These are phyloP conservation scores for Xylariaceae sp. DNA, from an alignment of 2,329 filamentous ascomycete genomes.

Conservation along the genomic window DNA sequence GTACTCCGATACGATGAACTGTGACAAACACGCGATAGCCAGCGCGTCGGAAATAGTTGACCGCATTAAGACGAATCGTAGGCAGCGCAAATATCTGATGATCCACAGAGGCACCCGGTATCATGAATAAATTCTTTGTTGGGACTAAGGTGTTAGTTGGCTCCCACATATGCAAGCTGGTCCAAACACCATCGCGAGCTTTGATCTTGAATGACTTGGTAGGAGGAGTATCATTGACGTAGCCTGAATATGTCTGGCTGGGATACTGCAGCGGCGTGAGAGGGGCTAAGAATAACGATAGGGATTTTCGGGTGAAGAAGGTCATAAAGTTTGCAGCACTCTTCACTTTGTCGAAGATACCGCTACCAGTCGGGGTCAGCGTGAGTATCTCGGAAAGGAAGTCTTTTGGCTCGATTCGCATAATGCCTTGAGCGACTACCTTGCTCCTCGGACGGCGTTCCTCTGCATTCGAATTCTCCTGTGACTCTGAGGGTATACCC, in stretches of 20 bases:
- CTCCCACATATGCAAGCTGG: conserved; percentile 64
- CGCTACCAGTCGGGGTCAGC: conserved; percentile 57
- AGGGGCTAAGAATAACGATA: conserved; percentile 61
- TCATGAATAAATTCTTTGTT: conserved; percentile 62
- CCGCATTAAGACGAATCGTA: conserved; percentile 67
- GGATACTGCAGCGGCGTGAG: conserved; percentile 64
- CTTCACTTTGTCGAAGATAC: conserved; percentile 50
- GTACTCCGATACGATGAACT: conserved; percentile 64
- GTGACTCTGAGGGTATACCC: conserved; percentile 33
- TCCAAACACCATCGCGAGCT: conserved; percentile 59
- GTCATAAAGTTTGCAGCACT: conserved; percentile 59
- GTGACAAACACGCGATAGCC: conserved; percentile 67
- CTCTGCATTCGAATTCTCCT: conserved; percentile 39
- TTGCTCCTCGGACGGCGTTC: conserved; percentile 50
- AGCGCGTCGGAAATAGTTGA: conserved; percentile 66
- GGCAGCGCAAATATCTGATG: conserved; percentile 68
- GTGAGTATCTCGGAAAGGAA: conserved; percentile 63
- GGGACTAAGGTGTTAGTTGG: conserved; percentile 49
- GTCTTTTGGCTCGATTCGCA: conserved; percentile 60
- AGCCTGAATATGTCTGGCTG: conserved; percentile 54
- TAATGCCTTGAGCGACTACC: conserved; percentile 64
- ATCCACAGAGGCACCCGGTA: conserved; percentile 68
- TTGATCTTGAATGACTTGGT: conserved; percentile 52
- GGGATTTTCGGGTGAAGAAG: conserved; percentile 62
- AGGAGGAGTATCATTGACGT: conserved; percentile 58